Percentiles rank a stretch among this genome's conserved stretches.
These are phyloP conservation scores for Aspergillus oerlinghausenensis DNA, from an alignment of 2,329 filamentous ascomycete genomes.

Conservation along the genomic window DNA sequence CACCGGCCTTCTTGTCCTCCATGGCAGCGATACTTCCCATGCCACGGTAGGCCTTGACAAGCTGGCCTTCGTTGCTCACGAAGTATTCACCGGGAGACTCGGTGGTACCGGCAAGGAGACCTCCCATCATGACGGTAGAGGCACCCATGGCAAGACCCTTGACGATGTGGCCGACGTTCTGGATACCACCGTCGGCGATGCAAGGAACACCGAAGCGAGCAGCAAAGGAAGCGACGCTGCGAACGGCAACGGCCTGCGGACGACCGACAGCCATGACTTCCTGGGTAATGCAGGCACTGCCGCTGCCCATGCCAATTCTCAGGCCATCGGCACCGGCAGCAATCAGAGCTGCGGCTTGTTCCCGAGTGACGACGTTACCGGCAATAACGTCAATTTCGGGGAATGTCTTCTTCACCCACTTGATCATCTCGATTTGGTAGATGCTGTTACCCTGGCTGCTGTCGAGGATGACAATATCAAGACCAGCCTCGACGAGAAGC, in stretches of 20 bases:
- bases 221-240: slow-evolving; percentile 83
- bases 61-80: slow-evolving; percentile 91
- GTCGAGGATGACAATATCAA: slow-evolving; percentile 93
- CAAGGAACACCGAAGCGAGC: slow-evolving; percentile 92
- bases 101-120: slow-evolving; percentile 91
- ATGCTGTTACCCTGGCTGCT: slow-evolving; percentile 97
- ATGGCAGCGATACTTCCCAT: slow-evolving; percentile 99
- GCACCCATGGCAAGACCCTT: slow-evolving; percentile 95
- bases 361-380: slow-evolving; percentile 95
- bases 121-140: slow-evolving; percentile 98
- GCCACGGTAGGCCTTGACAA: slow-evolving; percentile 98
- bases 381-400: slow-evolving; percentile 89
- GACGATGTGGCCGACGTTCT: slow-evolving; percentile 98
- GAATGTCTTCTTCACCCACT: slow-evolving; percentile 85
- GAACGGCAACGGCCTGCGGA: slow-evolving; percentile 89
- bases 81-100: slow-evolving; percentile 97
- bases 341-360: slow-evolving; percentile 89
- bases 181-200: slow-evolving; percentile 95
- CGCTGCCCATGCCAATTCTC: slow-evolving; percentile 97
- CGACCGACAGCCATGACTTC: slow-evolving; percentile 99
- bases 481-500: slow-evolving; percentile 86
- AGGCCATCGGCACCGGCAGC: slow-evolving; percentile 92
- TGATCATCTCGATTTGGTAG: slow-evolving; percentile 98
- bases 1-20: slow-evolving; percentile 96
- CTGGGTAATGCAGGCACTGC: slow-evolving; percentile 97